These are phyloP conservation scores for Zopfia rhizophila DNA, from an alignment of 2,329 filamentous ascomycete genomes.

Conservation along the genomic window DNA sequence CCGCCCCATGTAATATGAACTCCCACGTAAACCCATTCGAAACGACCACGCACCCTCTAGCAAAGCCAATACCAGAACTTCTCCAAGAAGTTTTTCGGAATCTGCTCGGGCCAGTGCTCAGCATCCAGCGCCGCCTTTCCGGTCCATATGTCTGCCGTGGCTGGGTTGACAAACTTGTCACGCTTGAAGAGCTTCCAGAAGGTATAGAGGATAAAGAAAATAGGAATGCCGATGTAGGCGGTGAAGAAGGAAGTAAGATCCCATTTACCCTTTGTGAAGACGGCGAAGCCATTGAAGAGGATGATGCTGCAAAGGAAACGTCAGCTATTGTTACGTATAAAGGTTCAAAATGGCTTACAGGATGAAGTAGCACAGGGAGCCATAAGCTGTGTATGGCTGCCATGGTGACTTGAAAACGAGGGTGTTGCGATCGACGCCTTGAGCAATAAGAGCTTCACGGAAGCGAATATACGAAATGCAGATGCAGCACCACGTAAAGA, in stretches of 20 bases:
- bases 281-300: conserved; percentile 70
- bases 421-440: conserved; percentile 65
- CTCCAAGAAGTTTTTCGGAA: conserved; percentile 57
- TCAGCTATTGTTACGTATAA: conserved; percentile 3
- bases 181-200: conserved; percentile 75
- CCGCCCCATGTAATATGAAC: no score
- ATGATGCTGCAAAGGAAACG: conserved; percentile 58
- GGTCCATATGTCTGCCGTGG: conserved; percentile 57
- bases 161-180: conserved; percentile 61
- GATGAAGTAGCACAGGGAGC: conserved; percentile 68
- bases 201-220: conserved; percentile 60
- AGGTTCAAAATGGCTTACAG: conserved; percentile 40
- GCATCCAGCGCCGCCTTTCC: conserved; percentile 60
- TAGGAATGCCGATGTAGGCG: conserved; percentile 58
- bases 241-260: conserved; percentile 61
- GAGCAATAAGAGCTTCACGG: conserved; percentile 55
- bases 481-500: conserved; percentile 66
- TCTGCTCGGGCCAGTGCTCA: conserved; percentile 55
- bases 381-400: conserved; percentile 67
- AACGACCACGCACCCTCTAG: conserved; percentile 28
- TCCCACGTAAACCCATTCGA: no score
- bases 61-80: conserved; percentile 62
- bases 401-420: conserved; percentile 62
- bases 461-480: conserved; percentile 69
- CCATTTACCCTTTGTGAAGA: conserved; percentile 64